Percentiles rank a stretch among this genome's conserved stretches.
These are phyloP conservation scores for Marasmius sp. DNA, from an alignment of 1,284 basidiomycete species.

Conservation along the genomic window DNA sequence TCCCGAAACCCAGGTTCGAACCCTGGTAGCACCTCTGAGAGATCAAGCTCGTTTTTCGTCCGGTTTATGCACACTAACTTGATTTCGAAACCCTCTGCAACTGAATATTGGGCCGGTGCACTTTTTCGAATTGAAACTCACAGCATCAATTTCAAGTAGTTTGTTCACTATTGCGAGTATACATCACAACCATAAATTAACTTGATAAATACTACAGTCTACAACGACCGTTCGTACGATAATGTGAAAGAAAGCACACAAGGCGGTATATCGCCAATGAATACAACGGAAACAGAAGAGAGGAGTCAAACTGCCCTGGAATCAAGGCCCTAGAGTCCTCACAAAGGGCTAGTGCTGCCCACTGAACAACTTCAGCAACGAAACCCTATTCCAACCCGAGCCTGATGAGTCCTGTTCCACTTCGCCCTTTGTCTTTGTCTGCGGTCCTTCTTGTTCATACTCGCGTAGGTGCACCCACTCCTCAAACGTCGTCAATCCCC, in stretches of 20 bases:
- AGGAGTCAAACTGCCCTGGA: background rate
- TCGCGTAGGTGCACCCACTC: background rate
- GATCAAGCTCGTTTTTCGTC: background rate
- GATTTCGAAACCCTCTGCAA: too few species aligned
- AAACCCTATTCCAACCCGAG: background rate
- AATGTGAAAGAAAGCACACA: background rate
- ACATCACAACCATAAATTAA: too few species aligned
- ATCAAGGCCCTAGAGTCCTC: background rate
- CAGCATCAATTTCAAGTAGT: background rate
- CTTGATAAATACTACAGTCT: too few species aligned
- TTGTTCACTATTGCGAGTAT: background rate
- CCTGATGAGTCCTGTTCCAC: background rate
- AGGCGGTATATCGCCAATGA: background rate
- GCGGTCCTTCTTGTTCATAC: background rate
- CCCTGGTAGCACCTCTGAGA: conserved; percentile 1
- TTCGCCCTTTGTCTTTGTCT: background rate
- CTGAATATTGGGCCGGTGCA: too few species aligned
- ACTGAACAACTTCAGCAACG: background rate
- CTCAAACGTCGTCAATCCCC: background rate
- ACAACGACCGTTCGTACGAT: too few species aligned
- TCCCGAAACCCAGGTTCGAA: conserved; percentile 4
- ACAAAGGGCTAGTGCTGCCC: background rate
- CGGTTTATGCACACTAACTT: too few species aligned
- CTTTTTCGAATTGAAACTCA: background rate
- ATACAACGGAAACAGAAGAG: background rate